Evolutionary conservation across 208 protist genomes (phyloP).

Genomic region (Crithidia sp.): DNA sequence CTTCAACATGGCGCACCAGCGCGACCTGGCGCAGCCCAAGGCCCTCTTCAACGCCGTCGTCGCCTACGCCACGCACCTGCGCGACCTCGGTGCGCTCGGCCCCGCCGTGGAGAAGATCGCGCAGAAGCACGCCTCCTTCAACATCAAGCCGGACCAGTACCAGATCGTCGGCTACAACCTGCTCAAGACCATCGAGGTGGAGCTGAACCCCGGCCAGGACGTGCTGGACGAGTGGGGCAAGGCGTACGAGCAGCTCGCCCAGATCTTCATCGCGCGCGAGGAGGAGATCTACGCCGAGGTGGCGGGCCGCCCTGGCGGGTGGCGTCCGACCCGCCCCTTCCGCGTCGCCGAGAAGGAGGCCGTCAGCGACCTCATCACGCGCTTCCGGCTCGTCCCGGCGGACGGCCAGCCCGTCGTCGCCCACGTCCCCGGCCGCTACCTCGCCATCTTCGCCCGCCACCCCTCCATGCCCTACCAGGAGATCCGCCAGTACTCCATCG

Average conservation of each 20-base stretch:
- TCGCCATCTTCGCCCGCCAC: constrained; percentile 42
- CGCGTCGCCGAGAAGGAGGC: constrained; percentile 43
- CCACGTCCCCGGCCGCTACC: constrained; percentile 41
- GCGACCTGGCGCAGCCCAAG: constrained; percentile 40
- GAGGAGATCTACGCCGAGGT: constrained; percentile 45
- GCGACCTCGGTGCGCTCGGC: constrained; percentile 36
- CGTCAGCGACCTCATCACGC: constrained; percentile 41
- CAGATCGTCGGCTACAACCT: constrained; percentile 53
- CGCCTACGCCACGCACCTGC: constrained; percentile 50
- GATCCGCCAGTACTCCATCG: constrained; percentile 57
- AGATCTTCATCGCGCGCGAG: constrained; percentile 46
- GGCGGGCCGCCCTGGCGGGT: constrained; percentile 27
- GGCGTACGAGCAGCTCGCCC: constrained; percentile 52
- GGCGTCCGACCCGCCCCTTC: constrained; percentile 36
- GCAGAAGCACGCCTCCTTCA: constrained; percentile 50
- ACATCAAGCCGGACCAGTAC: constrained; percentile 45
- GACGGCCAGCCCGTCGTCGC: constrained; percentile 31
- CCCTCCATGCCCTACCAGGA: constrained; percentile 42
- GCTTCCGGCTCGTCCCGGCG: constrained; percentile 40
- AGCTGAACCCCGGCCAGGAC: constrained; percentile 44
- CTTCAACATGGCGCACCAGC: constrained; percentile 54
- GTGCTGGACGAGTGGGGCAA: constrained; percentile 51
- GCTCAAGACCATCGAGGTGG: constrained; percentile 52
- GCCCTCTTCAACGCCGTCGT: constrained; percentile 54
- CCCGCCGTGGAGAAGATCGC: constrained; percentile 50